Evolutionary conservation across 2,329 filamentous ascomycete species (phyloP).

Genomic region (Nigrospora oryzae): DNA sequence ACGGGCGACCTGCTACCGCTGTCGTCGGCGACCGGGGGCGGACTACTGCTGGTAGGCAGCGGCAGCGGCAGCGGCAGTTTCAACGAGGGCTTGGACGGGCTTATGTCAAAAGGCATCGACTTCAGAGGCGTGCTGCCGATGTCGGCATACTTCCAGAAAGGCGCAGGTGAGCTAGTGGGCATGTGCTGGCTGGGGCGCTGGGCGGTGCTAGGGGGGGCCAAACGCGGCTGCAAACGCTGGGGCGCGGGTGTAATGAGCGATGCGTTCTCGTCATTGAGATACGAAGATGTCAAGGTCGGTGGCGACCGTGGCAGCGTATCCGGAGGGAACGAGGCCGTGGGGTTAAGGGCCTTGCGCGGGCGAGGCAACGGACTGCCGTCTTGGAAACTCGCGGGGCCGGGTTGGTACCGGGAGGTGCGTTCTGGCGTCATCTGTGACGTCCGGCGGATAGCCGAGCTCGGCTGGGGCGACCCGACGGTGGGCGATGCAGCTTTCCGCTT

Average conservation of each 20-base stretch:
- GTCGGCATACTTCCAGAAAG: slow-evolving; percentile 83
- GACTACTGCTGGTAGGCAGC: slow-evolving; percentile 49
- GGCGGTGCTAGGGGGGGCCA: slow-evolving; percentile 72
- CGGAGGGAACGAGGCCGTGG: slow-evolving; percentile 30
- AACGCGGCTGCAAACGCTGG: slow-evolving; percentile 61
- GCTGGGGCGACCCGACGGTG: slow-evolving; percentile 42
- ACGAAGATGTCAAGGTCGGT: slow-evolving; percentile 54
- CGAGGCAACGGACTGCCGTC: slow-evolving; percentile 57
- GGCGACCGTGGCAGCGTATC: slow-evolving; percentile 46
- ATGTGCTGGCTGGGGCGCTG: slow-evolving; percentile 79
- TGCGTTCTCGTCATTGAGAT: slow-evolving; percentile 48
- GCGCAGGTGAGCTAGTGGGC: slow-evolving; percentile 76
- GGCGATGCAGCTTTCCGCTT: slow-evolving; percentile 48
- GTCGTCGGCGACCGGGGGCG: slow-evolving; percentile 31
- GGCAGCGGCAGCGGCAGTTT: slow-evolving; percentile 11
- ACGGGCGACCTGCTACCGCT: slow-evolving; percentile 32
- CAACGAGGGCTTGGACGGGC: slow-evolving; percentile 41
- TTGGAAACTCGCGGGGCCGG: slow-evolving; percentile 28
- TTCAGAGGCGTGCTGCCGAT: slow-evolving; percentile 64
- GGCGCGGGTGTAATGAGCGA: slow-evolving; percentile 67
- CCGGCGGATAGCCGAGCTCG: slow-evolving; percentile 36
- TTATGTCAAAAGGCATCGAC: slow-evolving; percentile 43
- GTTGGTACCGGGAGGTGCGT: slow-evolving; percentile 33
- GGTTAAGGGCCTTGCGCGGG: slow-evolving; percentile 36
- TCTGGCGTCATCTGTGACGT: slow-evolving; percentile 52